Conservation (phyloP, 2,329 filamentous ascomycete genomes). For the Penicillium sp. region DNA sequence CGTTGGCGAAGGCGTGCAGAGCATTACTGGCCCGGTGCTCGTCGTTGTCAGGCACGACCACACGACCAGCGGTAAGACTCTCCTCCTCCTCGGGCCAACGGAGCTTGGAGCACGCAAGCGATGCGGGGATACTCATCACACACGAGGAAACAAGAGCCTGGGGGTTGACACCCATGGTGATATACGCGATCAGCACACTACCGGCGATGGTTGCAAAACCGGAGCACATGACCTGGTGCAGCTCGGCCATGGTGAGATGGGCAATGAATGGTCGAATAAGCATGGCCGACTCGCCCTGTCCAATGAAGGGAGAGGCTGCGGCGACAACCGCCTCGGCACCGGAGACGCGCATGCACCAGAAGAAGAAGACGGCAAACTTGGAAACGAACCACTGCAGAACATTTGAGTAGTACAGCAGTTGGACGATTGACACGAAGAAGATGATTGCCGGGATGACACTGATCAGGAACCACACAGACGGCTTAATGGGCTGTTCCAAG, state of each 20-base stretch:
- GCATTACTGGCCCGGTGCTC: constrained; percentile 67
- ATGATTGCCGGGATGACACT: constrained; percentile 84
- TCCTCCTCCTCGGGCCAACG: constrained; percentile 85
- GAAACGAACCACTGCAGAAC: constrained; percentile 82
- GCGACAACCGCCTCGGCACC: constrained; percentile 92
- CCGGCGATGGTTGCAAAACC: constrained; percentile 91
- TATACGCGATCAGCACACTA: constrained; percentile 79
- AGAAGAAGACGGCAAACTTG: constrained; percentile 87
- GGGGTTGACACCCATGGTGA: constrained; percentile 72
- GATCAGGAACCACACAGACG: constrained; percentile 63
- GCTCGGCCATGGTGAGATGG: constrained; percentile 77
- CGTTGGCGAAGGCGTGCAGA: constrained; percentile 78
- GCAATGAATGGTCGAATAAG: constrained; percentile 80
- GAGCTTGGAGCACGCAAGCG: constrained; percentile 80
- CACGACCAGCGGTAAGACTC: constrained; percentile 72
- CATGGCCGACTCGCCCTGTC: constrained; percentile 91
- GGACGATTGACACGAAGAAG: constrained; percentile 91
- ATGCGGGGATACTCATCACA: constrained; percentile 93
- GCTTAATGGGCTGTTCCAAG: constrained; percentile 30
- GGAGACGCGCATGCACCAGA: constrained; percentile 80
- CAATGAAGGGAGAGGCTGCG: constrained; percentile 87
- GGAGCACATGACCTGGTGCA: constrained; percentile 89
- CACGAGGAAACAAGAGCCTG: constrained; percentile 85
- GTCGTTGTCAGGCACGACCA: constrained; percentile 73
- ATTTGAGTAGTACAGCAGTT: constrained; percentile 74